phyloP scores from a whole-genome alignment of 2,329 filamentous ascomycete genomes.

The Colletotrichum melonis region DNA sequence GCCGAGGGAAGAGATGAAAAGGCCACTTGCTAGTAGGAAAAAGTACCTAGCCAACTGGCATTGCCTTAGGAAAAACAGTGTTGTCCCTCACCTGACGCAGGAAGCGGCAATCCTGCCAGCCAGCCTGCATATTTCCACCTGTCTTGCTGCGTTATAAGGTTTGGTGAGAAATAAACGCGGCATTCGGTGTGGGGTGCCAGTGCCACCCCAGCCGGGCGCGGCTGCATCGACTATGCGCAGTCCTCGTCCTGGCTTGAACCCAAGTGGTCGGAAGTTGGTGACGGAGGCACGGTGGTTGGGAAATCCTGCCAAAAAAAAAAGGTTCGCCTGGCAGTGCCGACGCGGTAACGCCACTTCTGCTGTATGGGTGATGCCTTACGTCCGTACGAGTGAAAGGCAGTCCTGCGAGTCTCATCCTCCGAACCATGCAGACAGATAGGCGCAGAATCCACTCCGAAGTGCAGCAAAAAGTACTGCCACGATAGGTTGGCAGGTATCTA shows the following conservation, averaged over 20 bases:
- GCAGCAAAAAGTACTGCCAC: not conserved
- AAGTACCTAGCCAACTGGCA: slow-evolving; percentile 17
- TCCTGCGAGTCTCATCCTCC: not conserved
- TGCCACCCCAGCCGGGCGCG: not conserved
- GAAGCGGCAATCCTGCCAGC: not conserved
- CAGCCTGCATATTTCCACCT: not conserved
- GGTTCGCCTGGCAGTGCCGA: slow-evolving; percentile 2
- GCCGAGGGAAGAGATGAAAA: not conserved
- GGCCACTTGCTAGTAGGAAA: not conserved
- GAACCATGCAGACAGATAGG: slow-evolving; percentile 16
- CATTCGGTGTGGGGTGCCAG: not conserved
- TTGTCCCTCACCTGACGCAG: slow-evolving; percentile 6
- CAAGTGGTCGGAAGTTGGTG: not conserved
- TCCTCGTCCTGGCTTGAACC: not conserved
- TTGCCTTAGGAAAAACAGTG: not conserved
- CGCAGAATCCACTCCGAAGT: not conserved
- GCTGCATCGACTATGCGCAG: not conserved
- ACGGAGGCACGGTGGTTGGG: slow-evolving; percentile 1
- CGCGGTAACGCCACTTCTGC: not conserved
- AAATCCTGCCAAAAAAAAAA: not conserved
- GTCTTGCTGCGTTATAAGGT: not conserved
- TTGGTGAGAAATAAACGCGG: not conserved
- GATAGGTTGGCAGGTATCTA: not conserved
- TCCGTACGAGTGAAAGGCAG: not conserved
- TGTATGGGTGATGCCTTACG: not conserved